Conservation (phyloP, 176 grass and related monocot species). For the Aegilops longissima region DNA sequence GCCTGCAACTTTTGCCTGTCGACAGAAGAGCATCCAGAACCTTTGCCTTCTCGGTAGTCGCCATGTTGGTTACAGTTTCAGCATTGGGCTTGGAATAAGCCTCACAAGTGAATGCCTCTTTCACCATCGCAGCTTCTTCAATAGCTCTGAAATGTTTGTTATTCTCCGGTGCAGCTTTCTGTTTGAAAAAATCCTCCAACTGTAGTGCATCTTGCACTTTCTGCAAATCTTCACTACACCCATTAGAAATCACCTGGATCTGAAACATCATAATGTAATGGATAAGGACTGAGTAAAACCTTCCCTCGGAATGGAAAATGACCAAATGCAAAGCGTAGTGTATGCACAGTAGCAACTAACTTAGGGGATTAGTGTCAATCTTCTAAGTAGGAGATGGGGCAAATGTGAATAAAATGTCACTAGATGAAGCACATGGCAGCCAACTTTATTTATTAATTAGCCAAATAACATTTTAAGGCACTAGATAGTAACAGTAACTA, state of each 20-base stretch:
- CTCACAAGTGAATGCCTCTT: constrained; percentile 39
- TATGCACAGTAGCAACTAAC: constrained; percentile 7
- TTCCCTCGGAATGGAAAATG: background rate
- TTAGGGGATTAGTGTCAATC: background rate
- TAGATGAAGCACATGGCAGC: background rate
- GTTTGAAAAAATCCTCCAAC: constrained; percentile 46
- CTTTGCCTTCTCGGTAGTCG: constrained; percentile 48
- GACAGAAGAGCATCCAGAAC: constrained; percentile 49
- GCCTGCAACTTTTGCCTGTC: constrained; percentile 68
- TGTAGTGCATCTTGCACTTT: constrained; percentile 59
- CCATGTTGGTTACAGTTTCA: constrained; percentile 43
- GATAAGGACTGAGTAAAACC: constrained; percentile 11
- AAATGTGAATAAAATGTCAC: background rate
- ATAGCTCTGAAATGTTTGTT: constrained; percentile 41
- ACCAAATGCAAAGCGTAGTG: background rate
- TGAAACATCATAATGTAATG: constrained; percentile 41
- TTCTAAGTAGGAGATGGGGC: background rate
- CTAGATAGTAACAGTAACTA: constrained; percentile 2
- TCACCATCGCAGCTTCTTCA: constrained; percentile 53
- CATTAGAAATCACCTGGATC: constrained; percentile 57
- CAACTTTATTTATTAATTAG: background rate
- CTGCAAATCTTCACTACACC: constrained; percentile 46
- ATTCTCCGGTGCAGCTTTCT: constrained; percentile 43
- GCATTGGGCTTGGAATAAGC: constrained; percentile 50
- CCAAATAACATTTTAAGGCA: background rate